Percentiles rank a stretch among this genome's conserved stretches.
Evolutionary conservation across 2,329 filamentous ascomycete genomes (phyloP).

Genomic region (Canariomyces notabilis): DNA sequence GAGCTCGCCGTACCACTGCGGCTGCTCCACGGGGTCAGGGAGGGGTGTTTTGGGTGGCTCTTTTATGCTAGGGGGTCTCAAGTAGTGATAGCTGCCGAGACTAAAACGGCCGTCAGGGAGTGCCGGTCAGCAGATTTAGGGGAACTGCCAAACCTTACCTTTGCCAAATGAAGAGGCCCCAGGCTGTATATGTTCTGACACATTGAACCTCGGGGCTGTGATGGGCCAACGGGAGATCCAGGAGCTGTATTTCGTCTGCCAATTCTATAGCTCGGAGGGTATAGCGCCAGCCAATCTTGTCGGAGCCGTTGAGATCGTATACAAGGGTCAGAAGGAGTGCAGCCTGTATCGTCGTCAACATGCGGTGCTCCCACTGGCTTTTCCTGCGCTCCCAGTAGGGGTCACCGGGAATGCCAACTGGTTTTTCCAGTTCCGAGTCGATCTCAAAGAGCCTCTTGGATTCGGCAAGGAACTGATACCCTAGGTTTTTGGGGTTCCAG

Average conservation of each 20-base stretch:
- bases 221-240: conserved; percentile 17
- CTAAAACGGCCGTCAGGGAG: conserved; percentile 11
- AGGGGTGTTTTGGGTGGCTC: conserved; percentile 24
- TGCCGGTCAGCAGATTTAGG: neutral
- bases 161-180: conserved; percentile 32
- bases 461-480: conserved; percentile 34
- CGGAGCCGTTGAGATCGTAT: conserved; percentile 31
- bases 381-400: conserved; percentile 15
- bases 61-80: conserved; percentile 23
- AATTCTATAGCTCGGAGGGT: conserved; percentile 30
- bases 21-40: conserved; percentile 27
- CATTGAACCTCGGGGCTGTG: conserved; percentile 21
- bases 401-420: conserved; percentile 13
- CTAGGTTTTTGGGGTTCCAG: conserved; percentile 33
- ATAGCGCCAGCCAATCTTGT: conserved; percentile 35
- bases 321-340: conserved; percentile 30
- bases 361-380: conserved; percentile 21
- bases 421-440: conserved; percentile 16
- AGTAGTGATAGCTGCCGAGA: conserved; percentile 25
- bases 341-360: conserved; percentile 33
- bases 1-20: conserved; percentile 30
- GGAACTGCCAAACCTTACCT: conserved; percentile 22
- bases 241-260: conserved; percentile 31
- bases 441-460: conserved; percentile 33
- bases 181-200: conserved; percentile 31